Evolutionary conservation across 2,329 filamentous ascomycete species (phyloP).

Genomic region (Scedosporium dehoogii): DNA sequence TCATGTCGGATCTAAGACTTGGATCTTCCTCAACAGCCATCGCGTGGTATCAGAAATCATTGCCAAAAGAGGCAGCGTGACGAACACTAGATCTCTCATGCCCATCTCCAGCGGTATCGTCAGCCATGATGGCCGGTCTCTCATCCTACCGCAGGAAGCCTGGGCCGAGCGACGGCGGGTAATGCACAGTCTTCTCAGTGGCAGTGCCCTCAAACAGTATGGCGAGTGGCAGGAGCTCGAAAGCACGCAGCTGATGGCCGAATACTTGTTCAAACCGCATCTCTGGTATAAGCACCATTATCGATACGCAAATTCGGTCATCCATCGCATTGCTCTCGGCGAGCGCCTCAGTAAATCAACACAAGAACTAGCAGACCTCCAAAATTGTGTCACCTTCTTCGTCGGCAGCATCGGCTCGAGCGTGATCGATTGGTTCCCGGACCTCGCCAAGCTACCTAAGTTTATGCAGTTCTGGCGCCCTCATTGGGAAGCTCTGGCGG

Average conservation of each 20-base stretch:
- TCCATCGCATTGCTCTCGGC: slow-evolving; percentile 24
- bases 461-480: slow-evolving; percentile 22
- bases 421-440: slow-evolving; percentile 27
- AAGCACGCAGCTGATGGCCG: slow-evolving; percentile 23
- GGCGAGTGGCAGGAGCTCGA: slow-evolving; percentile 24
- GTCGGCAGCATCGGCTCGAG: slow-evolving; percentile 22
- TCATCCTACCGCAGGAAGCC: slow-evolving; percentile 20
- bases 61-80: slow-evolving; percentile 22
- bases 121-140: slow-evolving; percentile 20
- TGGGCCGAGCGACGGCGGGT: slow-evolving; percentile 27
- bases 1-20: slow-evolving; percentile 24
- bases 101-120: slow-evolving; percentile 24
- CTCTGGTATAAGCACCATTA: slow-evolving; percentile 29
- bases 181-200: slow-evolving; percentile 27
- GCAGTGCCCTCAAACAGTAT: slow-evolving; percentile 21
- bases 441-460: slow-evolving; percentile 19
- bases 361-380: slow-evolving; percentile 24
- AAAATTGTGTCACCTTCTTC: slow-evolving; percentile 24
- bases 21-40: slow-evolving; percentile 29
- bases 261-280: slow-evolving; percentile 16
- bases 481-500: slow-evolving; percentile 21
- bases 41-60: slow-evolving; percentile 28
- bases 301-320: slow-evolving; percentile 27
- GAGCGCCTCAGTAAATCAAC: slow-evolving; percentile 20
- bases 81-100: slow-evolving; percentile 17